These are phyloP conservation scores for Monosporozyma aquatica DNA, from an alignment of 805 yeast species.

Conservation along the genomic window DNA sequence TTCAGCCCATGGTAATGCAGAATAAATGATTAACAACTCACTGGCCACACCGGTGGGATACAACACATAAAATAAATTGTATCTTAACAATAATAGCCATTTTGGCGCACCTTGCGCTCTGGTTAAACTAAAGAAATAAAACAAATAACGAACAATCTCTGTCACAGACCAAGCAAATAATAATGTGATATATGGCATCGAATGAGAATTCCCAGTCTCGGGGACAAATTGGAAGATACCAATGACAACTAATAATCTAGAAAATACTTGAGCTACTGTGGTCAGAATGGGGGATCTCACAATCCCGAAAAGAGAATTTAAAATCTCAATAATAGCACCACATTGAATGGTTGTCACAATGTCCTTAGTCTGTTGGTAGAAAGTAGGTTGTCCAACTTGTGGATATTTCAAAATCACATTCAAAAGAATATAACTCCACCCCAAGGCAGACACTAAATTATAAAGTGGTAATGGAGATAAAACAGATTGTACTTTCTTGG, in stretches of 20 bases:
- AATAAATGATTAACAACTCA: slow-evolving; percentile 61
- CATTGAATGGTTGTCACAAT: slow-evolving; percentile 64
- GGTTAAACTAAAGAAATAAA: slow-evolving; percentile 39
- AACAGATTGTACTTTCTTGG: slow-evolving; percentile 17
- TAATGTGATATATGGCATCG: slow-evolving; percentile 55
- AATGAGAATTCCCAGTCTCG: slow-evolving; percentile 41
- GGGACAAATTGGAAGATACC: slow-evolving; percentile 79
- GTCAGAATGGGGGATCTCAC: slow-evolving; percentile 82
- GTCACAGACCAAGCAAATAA: slow-evolving; percentile 85
- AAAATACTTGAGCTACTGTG: slow-evolving; percentile 77
- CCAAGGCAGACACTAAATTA: slow-evolving; percentile 43
- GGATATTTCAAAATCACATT: slow-evolving; percentile 35
- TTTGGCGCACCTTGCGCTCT: slow-evolving; percentile 42
- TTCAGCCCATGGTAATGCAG: slow-evolving; percentile 65
- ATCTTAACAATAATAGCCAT: slow-evolving; percentile 64
- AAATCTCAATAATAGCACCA: slow-evolving; percentile 70
- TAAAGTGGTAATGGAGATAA: slow-evolving; percentile 35
- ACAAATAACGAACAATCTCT: slow-evolving; percentile 84
- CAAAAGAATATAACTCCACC: slow-evolving; percentile 45
- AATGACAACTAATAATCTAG: slow-evolving; percentile 72
- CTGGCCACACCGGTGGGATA: slow-evolving; percentile 92
- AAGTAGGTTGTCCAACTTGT: slow-evolving; percentile 52
- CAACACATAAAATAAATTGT: slow-evolving; percentile 69
- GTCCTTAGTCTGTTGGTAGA: slow-evolving; percentile 50
- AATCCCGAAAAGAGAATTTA: slow-evolving; percentile 67